These are phyloP conservation scores for Aspergillus sp. DNA, from an alignment of 2,329 filamentous ascomycete genomes.

Conservation along the genomic window DNA sequence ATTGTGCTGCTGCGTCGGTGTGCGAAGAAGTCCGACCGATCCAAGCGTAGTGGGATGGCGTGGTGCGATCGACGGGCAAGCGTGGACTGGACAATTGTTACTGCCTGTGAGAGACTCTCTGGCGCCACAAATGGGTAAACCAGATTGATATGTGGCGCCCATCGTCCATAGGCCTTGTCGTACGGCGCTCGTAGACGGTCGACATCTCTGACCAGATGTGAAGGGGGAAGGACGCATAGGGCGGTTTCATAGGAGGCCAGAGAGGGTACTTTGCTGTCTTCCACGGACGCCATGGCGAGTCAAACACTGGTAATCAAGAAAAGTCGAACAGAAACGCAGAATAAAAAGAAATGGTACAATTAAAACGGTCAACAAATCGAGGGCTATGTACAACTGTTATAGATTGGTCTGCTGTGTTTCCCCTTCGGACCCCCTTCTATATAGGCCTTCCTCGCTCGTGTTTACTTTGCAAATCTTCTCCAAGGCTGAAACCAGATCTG, in stretches of 20 bases:
- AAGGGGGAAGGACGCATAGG: slow-evolving; percentile 5
- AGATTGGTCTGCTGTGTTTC: too few species aligned
- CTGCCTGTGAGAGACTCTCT: slow-evolving; percentile 1
- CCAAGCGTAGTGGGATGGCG: slow-evolving; percentile 1
- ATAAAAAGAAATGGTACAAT: too few species aligned
- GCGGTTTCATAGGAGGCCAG: slow-evolving; percentile 6
- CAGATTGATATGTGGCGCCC: slow-evolving; percentile 7
- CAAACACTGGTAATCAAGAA: too few species aligned
- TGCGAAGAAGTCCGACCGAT: slow-evolving; percentile 3
- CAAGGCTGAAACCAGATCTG: too few species aligned
- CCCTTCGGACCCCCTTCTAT: too few species aligned
- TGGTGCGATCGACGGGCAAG: not conserved
- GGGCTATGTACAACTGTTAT: too few species aligned
- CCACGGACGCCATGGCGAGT: too few species aligned
- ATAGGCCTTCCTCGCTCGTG: too few species aligned
- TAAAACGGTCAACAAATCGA: too few species aligned
- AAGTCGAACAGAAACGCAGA: too few species aligned
- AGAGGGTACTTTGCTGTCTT: too few species aligned
- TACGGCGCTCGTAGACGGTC: slow-evolving; percentile 3
- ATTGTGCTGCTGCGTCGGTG: slow-evolving; percentile 2
- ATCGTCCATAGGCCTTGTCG: slow-evolving; percentile 8
- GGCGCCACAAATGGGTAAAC: slow-evolving; percentile 8
- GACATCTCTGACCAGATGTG: slow-evolving; percentile 1
- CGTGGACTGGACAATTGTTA: not conserved
- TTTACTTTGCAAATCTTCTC: too few species aligned